Conservation (phyloP, 805 yeast species). For the Suhomyces emberorum region DNA sequence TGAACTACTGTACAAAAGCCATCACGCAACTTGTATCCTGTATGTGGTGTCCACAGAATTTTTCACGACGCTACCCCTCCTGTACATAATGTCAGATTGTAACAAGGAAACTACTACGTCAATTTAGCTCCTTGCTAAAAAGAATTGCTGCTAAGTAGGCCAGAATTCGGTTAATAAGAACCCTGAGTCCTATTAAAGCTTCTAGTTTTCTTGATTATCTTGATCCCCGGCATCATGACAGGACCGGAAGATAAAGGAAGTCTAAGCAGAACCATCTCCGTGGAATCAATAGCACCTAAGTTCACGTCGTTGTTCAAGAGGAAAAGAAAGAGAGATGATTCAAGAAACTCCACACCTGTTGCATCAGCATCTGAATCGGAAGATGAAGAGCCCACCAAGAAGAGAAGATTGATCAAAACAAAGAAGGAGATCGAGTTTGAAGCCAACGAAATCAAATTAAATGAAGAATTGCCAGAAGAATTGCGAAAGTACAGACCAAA, state of each 20-base stretch:
- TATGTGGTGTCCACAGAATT: too few relatives aligned
- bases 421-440: slow-evolving; percentile 30
- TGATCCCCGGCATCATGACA: too few relatives aligned
- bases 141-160: not conserved
- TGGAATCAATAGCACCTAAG: slow-evolving; percentile 39
- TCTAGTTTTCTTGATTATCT: too few relatives aligned
- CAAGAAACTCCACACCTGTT: slow-evolving; percentile 14
- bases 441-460: slow-evolving; percentile 56
- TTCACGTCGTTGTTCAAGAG: slow-evolving; percentile 30
- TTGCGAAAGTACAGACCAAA: slow-evolving; percentile 74
- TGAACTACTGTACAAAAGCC: too few relatives aligned
- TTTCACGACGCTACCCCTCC: too few relatives aligned
- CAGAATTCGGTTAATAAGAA: too few relatives aligned
- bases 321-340: slow-evolving; percentile 11
- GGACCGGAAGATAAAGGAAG: slow-evolving; percentile 1
- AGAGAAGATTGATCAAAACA: slow-evolving; percentile 21
- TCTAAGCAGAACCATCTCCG: slow-evolving; percentile 35
- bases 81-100: too few relatives aligned
- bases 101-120: too few relatives aligned
- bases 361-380: slow-evolving; percentile 17
- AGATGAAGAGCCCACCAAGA: slow-evolving; percentile 12
- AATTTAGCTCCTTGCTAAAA: too few relatives aligned
- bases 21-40: too few relatives aligned
- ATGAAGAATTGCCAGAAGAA: slow-evolving; percentile 63
- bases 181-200: too few relatives aligned